Percentiles rank a stretch among this genome's conserved stretches.
Evolutionary conservation across 1,284 basidiomycete genomes (phyloP).

Genomic region (Phellopilus nigrolimitatus): DNA sequence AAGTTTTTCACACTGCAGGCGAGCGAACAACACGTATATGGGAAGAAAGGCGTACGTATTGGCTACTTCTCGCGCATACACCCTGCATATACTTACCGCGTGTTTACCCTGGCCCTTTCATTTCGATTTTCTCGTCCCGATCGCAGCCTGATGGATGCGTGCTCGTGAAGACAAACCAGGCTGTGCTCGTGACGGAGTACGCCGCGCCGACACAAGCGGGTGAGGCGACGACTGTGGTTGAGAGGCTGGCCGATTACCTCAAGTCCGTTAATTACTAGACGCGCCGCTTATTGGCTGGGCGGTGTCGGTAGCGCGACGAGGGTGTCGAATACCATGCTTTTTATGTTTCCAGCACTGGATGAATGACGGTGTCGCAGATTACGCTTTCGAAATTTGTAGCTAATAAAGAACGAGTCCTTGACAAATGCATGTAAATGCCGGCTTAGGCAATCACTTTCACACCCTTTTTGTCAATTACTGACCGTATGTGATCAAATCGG

Average conservation of each 20-base stretch:
- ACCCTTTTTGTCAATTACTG: too few relatives aligned
- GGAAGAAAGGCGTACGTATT: conserved; percentile 73
- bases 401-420: neutral
- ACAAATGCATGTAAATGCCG: too few relatives aligned
- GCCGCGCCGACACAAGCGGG: conserved; percentile 61
- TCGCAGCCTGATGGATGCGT: conserved; percentile 74
- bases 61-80: conserved; percentile 11
- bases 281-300: neutral
- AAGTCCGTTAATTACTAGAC: conserved; percentile 55
- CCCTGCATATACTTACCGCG: conserved; percentile 1
- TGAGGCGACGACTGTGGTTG: conserved; percentile 72
- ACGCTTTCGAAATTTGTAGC: neutral
- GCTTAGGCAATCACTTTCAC: too few relatives aligned
- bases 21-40: conserved; percentile 62
- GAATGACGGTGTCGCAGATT: conserved; percentile 1
- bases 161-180: conserved; percentile 86
- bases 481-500: too few relatives aligned
- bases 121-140: neutral
- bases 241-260: conserved; percentile 79
- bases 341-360: neutral
- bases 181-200: conserved; percentile 83
- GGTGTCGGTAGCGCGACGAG: neutral
- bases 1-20: conserved; percentile 81
- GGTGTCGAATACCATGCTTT: neutral
- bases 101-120: neutral